Percentiles rank a stretch among this genome's conserved stretches.
Conservation (phyloP, 2,329 filamentous ascomycete species). For the Chaetomiaceae sp. region DNA sequence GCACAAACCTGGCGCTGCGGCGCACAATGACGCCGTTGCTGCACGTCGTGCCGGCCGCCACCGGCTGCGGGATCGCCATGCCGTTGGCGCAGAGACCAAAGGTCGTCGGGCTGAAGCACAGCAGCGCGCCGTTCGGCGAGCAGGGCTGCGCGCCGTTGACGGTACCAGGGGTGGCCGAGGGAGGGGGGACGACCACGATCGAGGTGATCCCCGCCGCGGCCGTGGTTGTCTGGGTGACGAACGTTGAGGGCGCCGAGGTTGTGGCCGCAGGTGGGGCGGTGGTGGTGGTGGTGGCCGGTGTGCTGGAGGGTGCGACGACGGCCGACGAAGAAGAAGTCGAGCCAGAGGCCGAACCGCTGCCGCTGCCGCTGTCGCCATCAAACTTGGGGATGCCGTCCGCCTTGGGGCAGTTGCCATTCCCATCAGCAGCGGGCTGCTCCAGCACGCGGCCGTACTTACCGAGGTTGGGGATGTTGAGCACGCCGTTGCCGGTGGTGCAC, state of each 20-base stretch:
- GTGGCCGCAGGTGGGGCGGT: no score
- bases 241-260: not conserved
- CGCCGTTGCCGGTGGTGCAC: constrained; percentile 19
- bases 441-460: constrained; percentile 22
- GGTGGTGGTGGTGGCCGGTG: not conserved
- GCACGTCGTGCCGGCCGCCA: constrained; percentile 22
- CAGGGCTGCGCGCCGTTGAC: constrained; percentile 10
- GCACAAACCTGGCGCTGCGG: constrained; percentile 8
- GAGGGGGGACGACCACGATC: not conserved
- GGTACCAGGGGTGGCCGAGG: not conserved
- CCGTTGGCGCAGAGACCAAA: constrained; percentile 22
- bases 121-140: constrained; percentile 16
- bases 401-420: constrained; percentile 19
- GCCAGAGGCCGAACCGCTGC: no score
- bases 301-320: not conserved
- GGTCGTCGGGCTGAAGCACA: constrained; percentile 17
- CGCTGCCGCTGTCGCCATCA: constrained; percentile 5
- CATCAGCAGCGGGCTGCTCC: constrained; percentile 15
- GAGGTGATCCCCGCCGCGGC: not conserved
- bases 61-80: constrained; percentile 13
- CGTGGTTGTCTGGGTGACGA: not conserved
- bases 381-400: constrained; percentile 16
- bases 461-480: constrained; percentile 24
- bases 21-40: constrained; percentile 9
- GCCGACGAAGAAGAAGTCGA: not conserved